Evolutionary conservation across 441 rosid species (phyloP).

Genomic region (Brassica hybrid): DNA sequence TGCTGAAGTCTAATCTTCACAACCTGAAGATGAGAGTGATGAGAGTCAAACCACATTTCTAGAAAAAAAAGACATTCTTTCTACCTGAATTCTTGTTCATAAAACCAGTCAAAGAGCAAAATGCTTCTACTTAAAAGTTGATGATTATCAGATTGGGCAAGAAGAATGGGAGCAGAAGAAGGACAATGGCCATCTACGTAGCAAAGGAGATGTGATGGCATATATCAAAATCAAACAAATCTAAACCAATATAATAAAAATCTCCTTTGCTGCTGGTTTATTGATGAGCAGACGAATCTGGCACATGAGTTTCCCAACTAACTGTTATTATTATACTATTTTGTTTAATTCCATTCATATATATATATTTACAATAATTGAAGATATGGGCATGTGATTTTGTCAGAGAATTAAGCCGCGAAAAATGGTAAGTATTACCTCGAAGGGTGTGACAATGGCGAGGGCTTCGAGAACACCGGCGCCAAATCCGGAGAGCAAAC

Average conservation of each 20-base stretch:
- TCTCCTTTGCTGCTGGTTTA: background rate
- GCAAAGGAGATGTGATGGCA: background rate
- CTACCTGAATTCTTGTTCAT: too few species aligned
- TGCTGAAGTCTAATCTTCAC: conserved; percentile 95
- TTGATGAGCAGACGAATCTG: conserved; percentile 12
- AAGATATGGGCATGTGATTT: background rate
- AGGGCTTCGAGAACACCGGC: conserved; percentile 97
- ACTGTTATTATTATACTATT: background rate
- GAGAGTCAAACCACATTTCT: too few species aligned
- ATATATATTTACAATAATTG: background rate
- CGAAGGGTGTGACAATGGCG: conserved; percentile 89
- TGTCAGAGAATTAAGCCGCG: background rate
- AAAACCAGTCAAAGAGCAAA: too few species aligned
- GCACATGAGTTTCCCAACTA: background rate
- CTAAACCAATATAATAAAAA: background rate
- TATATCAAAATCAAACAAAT: conserved; percentile 21
- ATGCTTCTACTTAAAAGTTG: too few species aligned
- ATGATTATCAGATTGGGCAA: too few species aligned
- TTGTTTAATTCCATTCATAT: background rate
- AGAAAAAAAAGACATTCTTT: too few species aligned
- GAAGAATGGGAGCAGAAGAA: too few species aligned
- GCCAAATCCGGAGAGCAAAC: conserved; percentile 83
- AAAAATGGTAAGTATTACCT: conserved; percentile 48
- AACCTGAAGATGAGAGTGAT: background rate
- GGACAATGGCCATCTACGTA: too few species aligned